phyloP scores from a whole-genome alignment of 1,139 yeast genomes.

The Debaryomyces singareniensis region DNA sequence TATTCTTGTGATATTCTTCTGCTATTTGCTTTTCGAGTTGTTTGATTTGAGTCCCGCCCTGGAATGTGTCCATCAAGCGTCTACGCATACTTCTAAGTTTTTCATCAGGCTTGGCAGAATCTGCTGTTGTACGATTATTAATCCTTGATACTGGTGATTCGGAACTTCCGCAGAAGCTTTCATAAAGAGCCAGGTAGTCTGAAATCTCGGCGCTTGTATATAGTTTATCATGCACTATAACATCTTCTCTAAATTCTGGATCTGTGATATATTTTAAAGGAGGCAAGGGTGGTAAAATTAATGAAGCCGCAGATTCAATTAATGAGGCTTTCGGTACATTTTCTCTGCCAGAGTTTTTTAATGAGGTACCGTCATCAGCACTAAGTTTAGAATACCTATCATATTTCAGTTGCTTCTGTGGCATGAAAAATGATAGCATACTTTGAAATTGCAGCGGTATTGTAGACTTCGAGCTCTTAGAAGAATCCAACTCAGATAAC shows the following conservation, averaged over 20 bases:
- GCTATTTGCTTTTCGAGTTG: slow-evolving; percentile 79
- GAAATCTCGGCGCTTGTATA: slow-evolving; percentile 28
- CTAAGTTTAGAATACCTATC: slow-evolving; percentile 5
- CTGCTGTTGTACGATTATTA: not conserved
- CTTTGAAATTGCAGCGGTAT: slow-evolving; percentile 39
- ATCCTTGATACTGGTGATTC: no score
- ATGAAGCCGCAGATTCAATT: slow-evolving; percentile 74
- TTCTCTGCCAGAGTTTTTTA: slow-evolving; percentile 7
- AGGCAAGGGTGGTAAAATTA: slow-evolving; percentile 85
- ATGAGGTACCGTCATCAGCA: slow-evolving; percentile 2
- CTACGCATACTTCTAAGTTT: slow-evolving; percentile 9
- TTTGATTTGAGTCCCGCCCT: slow-evolving; percentile 8
- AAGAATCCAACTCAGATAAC: not conserved
- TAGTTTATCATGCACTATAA: slow-evolving; percentile 36
- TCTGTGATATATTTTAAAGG: slow-evolving; percentile 62
- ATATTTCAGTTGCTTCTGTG: slow-evolving; percentile 35
- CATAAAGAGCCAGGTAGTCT: not conserved
- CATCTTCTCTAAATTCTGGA: slow-evolving; percentile 35
- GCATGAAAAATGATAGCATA: slow-evolving; percentile 38
- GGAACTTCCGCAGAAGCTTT: no score
- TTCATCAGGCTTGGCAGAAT: not conserved
- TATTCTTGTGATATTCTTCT: slow-evolving; percentile 74
- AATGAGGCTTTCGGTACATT: slow-evolving; percentile 66
- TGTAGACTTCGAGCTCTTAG: slow-evolving; percentile 11
- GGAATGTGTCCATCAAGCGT: slow-evolving; percentile 16